Evolutionary conservation across 768 basidiomycete genomes (phyloP), one percentile per base, ranked within the genome.

Genomic region (Podaxis sp.): DNA sequence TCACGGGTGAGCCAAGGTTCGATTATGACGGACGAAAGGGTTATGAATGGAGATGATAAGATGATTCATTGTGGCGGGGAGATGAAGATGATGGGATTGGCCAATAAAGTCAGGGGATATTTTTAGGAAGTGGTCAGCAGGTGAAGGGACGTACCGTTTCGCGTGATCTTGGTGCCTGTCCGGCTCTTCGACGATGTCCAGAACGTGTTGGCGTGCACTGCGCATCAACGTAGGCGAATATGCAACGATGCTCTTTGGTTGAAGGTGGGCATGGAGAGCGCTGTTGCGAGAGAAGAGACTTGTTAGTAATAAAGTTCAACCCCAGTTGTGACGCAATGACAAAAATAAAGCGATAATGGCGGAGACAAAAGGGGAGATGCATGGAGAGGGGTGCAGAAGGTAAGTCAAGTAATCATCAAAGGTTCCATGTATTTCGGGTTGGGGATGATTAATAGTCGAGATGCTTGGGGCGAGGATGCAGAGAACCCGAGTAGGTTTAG

Each of bases 191-290:
- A 82, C 63, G 40, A 83, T 69, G 57, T 83, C 81, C 27, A 81
- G 57, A 38, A 83, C 73, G 60, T 79, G 78, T 63, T 79, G 73
- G 19, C 76, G 72, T 0, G 81, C 80, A 47, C 75, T 73, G 19
- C 73, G 72, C 75, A 80, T 81, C 25, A 86, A 75, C 13, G 84
- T 78, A 0, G 81, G 79, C 0, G 71, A 77, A 65, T 88, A 87
- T 0, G 75, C 76, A 7, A 76, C 71, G 0, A 82, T 76, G 2
- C 78, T 77, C 63, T 82, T 84, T 3, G 84, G 79, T 65, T 85
- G 82, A 1, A 88, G 77, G 58, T 87, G 83, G 0, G 83, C 80
- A 66, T 87, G 85, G 0, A 86, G 75, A 1, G 85, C 85, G 61
- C 86, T 86, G 25, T 2, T n/a, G 12, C 3, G 40, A 41, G n/a